Evolutionary conservation across 768 basidiomycete genomes (phyloP).

Genomic region (Stropharia rugosoannulata): DNA sequence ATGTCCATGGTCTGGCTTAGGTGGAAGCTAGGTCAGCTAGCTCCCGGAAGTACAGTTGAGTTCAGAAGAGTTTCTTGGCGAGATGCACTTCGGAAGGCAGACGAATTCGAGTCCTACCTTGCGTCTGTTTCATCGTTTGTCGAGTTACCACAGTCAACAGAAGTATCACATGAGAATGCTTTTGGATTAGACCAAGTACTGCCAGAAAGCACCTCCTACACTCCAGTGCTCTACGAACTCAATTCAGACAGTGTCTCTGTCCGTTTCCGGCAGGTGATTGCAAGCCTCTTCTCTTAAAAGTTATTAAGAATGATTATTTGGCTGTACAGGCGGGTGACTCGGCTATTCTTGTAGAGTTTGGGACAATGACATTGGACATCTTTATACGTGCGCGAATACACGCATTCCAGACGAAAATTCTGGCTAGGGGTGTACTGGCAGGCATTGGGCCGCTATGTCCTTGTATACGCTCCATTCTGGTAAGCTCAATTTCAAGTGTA

Average conservation of each 20-base stretch:
- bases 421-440: constrained; percentile 19
- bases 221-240: constrained; percentile 34
- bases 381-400: constrained; percentile 57
- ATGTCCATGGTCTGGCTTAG: constrained; percentile 23
- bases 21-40: constrained; percentile 70
- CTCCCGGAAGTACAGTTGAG: constrained; percentile 51
- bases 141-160: background rate
- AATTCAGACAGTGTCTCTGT: constrained; percentile 22
- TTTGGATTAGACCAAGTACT: background rate
- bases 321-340: constrained; percentile 57
- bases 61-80: constrained; percentile 52
- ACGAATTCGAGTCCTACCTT: constrained; percentile 29
- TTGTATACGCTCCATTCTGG: constrained; percentile 61
- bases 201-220: constrained; percentile 15
- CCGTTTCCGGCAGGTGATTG: constrained; percentile 53
- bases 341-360: constrained; percentile 64
- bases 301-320: too few relatives aligned
- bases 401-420: constrained; percentile 44
- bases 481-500: constrained; percentile 19
- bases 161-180: too few relatives aligned
- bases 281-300: too few relatives aligned
- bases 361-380: constrained; percentile 52
- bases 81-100: constrained; percentile 29
- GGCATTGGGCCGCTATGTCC: constrained; percentile 45
- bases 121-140: constrained; percentile 14